These are phyloP conservation scores for Lophium mytilinum DNA, from an alignment of 495 filamentous ascomycete species.

Conservation along the genomic window DNA sequence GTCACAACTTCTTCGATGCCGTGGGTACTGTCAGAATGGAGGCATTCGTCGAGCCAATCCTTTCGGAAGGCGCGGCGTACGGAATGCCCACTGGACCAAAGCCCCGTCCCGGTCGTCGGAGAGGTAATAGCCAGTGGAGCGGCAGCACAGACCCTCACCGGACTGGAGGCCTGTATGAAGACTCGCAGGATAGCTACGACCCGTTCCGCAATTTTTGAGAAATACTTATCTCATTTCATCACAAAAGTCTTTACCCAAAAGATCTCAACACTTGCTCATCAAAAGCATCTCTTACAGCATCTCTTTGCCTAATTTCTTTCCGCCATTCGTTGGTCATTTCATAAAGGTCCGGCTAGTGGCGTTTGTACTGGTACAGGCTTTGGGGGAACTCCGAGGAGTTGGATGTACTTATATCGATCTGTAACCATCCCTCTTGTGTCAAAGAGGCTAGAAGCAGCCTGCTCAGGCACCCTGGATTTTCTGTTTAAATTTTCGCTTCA, in stretches of 20 bases:
- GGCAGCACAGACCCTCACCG: conserved; percentile 23
- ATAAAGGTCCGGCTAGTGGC: not conserved
- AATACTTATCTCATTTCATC: no score
- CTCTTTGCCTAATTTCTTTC: not conserved
- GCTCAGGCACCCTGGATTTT: not conserved
- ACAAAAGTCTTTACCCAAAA: no score
- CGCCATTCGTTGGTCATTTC: not conserved
- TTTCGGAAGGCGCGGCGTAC: conserved; percentile 15
- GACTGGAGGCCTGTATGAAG: conserved; percentile 21
- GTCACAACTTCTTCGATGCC: conserved; percentile 59
- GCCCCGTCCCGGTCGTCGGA: conserved; percentile 16
- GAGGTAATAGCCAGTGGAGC: conserved; percentile 26
- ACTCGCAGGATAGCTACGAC: conserved; percentile 18
- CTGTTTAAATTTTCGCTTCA: not conserved
- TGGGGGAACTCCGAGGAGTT: not conserved
- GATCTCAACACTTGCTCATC: no score
- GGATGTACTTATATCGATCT: no score
- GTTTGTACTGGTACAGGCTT: not conserved
- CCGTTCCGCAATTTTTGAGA: conserved; percentile 21
- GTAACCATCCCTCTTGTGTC: not conserved
- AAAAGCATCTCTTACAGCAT: not conserved
- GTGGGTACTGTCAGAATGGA: conserved; percentile 96
- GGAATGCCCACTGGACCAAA: not conserved
- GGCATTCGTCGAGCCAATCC: conserved; percentile 68
- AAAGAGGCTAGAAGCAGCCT: not conserved